phyloP scores from a whole-genome alignment of 2,329 filamentous ascomycete genomes.

The Catunica adiposa region DNA sequence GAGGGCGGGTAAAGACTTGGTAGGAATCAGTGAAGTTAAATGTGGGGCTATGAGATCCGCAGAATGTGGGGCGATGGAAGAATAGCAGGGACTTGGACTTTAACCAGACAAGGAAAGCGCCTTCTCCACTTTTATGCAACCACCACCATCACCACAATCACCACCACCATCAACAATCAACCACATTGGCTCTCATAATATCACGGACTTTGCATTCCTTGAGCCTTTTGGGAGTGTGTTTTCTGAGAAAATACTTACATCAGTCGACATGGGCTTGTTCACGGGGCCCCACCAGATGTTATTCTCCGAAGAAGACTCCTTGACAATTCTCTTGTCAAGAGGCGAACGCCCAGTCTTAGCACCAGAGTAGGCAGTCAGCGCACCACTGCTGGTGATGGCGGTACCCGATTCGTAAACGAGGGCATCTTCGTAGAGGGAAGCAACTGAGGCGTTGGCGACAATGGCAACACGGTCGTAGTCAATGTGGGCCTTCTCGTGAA shows the following conservation, averaged over 20 bases:
- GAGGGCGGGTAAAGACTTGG: background rate
- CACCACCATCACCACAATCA: background rate
- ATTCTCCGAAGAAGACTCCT: constrained; percentile 75
- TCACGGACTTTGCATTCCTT: too few species aligned
- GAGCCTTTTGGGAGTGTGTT: too few species aligned
- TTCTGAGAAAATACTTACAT: constrained; percentile 46
- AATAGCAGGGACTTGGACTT: background rate
- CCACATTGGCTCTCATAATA: too few species aligned
- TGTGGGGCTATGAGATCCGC: background rate
- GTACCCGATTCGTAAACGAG: constrained; percentile 89
- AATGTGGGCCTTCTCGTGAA: constrained; percentile 95
- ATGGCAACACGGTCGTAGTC: constrained; percentile 98
- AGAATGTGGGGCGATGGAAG: background rate
- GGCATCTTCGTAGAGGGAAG: constrained; percentile 96
- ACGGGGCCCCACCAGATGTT: constrained; percentile 98
- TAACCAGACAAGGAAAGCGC: background rate
- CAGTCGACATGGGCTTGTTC: constrained; percentile 95
- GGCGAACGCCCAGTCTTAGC: constrained; percentile 96
- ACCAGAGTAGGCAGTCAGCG: constrained; percentile 91
- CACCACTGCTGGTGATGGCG: constrained; percentile 89
- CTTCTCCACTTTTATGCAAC: background rate
- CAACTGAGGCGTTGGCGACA: constrained; percentile 87
- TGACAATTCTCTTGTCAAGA: constrained; percentile 91
- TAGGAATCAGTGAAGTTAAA: background rate
- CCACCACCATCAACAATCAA: too few species aligned